Base-by-base conservation (phyloP, 2,329 filamentous ascomycete species). In the Cephalotrichum gorgonifer region DNA sequence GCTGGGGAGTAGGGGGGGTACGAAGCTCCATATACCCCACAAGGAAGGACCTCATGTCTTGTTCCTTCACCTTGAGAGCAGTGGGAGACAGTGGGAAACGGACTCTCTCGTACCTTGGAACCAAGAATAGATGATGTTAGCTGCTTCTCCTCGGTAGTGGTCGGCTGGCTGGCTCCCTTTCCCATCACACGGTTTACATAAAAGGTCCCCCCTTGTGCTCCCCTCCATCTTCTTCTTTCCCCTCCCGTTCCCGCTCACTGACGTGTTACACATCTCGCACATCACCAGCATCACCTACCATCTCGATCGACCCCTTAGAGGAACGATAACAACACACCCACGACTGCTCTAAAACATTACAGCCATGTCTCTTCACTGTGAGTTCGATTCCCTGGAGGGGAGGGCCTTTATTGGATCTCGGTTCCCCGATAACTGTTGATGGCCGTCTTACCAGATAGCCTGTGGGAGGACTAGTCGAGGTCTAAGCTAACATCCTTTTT, bases 291-390 rank as follows among this genome's bases (percentile, higher is more conserved):
- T 14, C 15, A 47, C 42, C 38, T 27, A 47, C 31, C 51, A 31
- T 47, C 28, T 45, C n/a, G 41, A 50, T 44, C 25, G 27, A 39
- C 45, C n/a, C n/a, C n/a, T n/a, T n/a, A n/a, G n/a, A n/a, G n/a
- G n/a, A n/a, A n/a, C n/a, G n/a, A 44, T 35, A 27, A 27, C 45
- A 44, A 33, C 48, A 28, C 9, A 12, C 22, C 11, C 33, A 22
- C 3, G 12, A 7, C n/a, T 28, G 42, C 39, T 15, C 41, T 48
- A 42, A 50, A 47, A 26, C 41, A 47, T 14, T 28, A 27, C 38
- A 38, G 50, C 23, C 39, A 49, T 43, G 52, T 52, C 49, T 75
- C 72, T 79, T 56, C 74, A 79, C 65, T 79, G 75, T 78, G 61
- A 65, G 74, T 70, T 9, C 3, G 26, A 17, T 35, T 11, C n/a